Evolutionary conservation across 495 filamentous ascomycete species (phyloP).

Genomic region (Physcia stellaris): DNA sequence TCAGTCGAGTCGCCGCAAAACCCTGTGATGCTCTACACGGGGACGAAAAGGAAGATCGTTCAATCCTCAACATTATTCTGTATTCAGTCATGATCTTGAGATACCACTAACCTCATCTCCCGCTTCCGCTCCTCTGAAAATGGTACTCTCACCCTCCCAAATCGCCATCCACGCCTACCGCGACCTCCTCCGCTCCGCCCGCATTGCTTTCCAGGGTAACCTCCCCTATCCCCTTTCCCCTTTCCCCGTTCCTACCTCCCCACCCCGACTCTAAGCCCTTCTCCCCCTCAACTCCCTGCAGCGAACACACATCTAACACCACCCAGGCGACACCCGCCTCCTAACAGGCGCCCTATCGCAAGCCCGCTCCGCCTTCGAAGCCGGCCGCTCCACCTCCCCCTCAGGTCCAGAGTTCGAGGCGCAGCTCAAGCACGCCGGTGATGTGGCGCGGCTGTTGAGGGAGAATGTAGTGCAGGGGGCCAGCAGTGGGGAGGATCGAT

Average conservation of each 20-base stretch:
- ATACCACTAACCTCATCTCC: too few relatives aligned
- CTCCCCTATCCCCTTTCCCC: constrained; percentile 1
- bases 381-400: constrained; percentile 41
- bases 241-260: constrained; percentile 6
- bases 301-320: neutral
- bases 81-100: too few relatives aligned
- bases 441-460: constrained; percentile 65
- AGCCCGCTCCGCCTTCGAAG: constrained; percentile 58
- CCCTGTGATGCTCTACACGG: too few relatives aligned
- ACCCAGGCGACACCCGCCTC: constrained; percentile 48
- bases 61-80: too few relatives aligned
- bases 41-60: too few relatives aligned
- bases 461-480: constrained; percentile 80
- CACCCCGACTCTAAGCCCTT: neutral
- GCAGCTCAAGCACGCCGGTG: constrained; percentile 62
- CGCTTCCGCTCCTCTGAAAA: too few relatives aligned
- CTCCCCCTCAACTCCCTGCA: neutral
- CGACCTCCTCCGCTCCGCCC: constrained; percentile 65
- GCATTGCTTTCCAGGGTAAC: constrained; percentile 71
- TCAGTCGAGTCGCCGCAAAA: too few relatives aligned
- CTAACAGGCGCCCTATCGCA: constrained; percentile 54
- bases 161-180: constrained; percentile 74
- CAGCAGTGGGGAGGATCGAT: constrained; percentile 32
- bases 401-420: constrained; percentile 33
- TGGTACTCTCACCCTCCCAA: neutral